These are phyloP conservation scores for Agaricus subrufescens DNA, from an alignment of 768 basidiomycete species.

Conservation along the genomic window DNA sequence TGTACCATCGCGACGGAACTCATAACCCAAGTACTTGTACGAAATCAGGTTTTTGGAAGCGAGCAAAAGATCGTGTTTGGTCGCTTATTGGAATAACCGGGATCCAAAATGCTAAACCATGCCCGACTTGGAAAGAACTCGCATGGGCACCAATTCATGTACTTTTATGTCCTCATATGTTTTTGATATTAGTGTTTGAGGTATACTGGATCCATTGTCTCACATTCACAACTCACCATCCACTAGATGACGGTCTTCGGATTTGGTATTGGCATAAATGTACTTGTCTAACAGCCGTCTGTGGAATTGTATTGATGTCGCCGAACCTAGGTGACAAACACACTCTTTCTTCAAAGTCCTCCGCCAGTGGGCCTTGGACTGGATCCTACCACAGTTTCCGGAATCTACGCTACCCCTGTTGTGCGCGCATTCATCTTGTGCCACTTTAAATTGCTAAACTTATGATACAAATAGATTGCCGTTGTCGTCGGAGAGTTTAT, in stretches of 20 bases:
- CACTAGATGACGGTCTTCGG: slow-evolving; percentile 52
- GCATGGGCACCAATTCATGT: slow-evolving; percentile 43
- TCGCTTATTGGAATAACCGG: slow-evolving; percentile 64
- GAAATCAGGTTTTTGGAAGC: slow-evolving; percentile 28
- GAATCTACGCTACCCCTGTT: slow-evolving; percentile 51
- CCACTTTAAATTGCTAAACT: not conserved
- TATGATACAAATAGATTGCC: slow-evolving; percentile 30
- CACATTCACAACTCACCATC: not conserved
- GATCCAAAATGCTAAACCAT: slow-evolving; percentile 47
- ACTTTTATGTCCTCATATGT: slow-evolving; percentile 61
- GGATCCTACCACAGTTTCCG: slow-evolving; percentile 44
- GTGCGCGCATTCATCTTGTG: slow-evolving; percentile 20
- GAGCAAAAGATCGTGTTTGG: slow-evolving; percentile 47
- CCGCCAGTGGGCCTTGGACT: slow-evolving; percentile 53
- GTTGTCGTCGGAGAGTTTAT: slow-evolving; percentile 48
- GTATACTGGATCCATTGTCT: slow-evolving; percentile 16
- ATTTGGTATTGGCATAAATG: slow-evolving; percentile 61
- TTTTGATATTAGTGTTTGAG: slow-evolving; percentile 52
- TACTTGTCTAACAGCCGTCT: slow-evolving; percentile 15
- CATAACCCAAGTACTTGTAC: slow-evolving; percentile 31
- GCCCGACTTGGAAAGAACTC: slow-evolving; percentile 45
- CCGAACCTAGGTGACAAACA: slow-evolving; percentile 51
- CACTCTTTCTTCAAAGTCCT: slow-evolving; percentile 56
- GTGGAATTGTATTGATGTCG: not conserved
- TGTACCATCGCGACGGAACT: slow-evolving; percentile 47